Percentiles rank a stretch among this genome's conserved stretches.
Conservation (phyloP, 73 alveolate species). For the Paramecium sonneborni region DNA sequence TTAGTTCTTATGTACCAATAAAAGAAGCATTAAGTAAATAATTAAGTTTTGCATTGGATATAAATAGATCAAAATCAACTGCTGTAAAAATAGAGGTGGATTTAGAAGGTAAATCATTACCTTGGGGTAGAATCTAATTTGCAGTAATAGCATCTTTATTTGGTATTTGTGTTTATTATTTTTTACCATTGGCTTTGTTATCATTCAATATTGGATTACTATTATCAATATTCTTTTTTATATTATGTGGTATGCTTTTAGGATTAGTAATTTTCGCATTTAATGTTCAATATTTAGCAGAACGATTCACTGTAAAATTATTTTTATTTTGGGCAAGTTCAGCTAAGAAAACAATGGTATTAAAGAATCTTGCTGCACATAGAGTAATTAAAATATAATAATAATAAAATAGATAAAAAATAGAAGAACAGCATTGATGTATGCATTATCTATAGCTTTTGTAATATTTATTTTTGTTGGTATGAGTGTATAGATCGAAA, state of each 20-base stretch:
- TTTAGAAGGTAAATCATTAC: conserved; percentile 46
- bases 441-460: conserved; percentile 89
- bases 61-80: conserved; percentile 71
- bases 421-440: conserved; percentile 93
- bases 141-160: conserved; percentile 92
- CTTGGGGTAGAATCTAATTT: conserved; percentile 69
- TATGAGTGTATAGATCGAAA: conserved; percentile 78
- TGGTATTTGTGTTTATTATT: conserved; percentile 95
- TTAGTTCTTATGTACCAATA: conserved; percentile 77
- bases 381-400: conserved; percentile 42
- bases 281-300: conserved; percentile 83
- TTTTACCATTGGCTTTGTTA: conserved; percentile 92
- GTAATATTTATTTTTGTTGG: conserved; percentile 88
- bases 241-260: conserved; percentile 89
- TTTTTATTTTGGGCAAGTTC: conserved; percentile 84
- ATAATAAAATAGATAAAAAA: conserved; percentile 69
- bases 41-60: conserved; percentile 79
- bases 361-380: conserved; percentile 95
- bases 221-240: conserved; percentile 89
- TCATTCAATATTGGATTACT: conserved; percentile 87
- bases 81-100: conserved; percentile 72
- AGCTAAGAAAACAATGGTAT: conserved; percentile 84
- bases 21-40: conserved; percentile 68
- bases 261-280: conserved; percentile 93
- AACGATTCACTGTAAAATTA: conserved; percentile 75